Evolutionary conservation across 176 grass and related monocot species (phyloP), one percentile per base, ranked within the genome.

Genomic region (Pontederia paniculata): DNA sequence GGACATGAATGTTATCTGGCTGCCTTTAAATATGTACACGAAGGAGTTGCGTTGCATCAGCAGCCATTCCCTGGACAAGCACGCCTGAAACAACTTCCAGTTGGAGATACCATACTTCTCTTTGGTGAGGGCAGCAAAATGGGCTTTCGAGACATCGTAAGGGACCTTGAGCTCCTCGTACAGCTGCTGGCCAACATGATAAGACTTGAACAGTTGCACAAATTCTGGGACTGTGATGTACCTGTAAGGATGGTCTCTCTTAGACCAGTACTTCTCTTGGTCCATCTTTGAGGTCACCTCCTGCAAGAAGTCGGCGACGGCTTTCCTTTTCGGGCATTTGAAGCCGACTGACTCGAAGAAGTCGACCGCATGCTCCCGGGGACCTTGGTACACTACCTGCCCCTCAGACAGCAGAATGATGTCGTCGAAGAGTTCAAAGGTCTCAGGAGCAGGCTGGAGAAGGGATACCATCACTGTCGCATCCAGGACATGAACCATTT

Each of bases 361-460:
- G 0, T 89, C 80, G 44, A 89, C 21, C 41, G 83, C 57, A 44
- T 65, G 57, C 42, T 84, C 85, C 0, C 80, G 76, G 18, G 85
- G 80, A 57, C 85, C 85, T 23, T 84, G 80, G 31, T 89, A 89
- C 21, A 84, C 77, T 62, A 77, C 68, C 59, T 84, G 69, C 25
- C 85, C 85, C 66, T 89, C 85, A 12, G 85, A 77, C 0, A 89
- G 58, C 6, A 89, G 66, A 48, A 89, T 74, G 11, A 89, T 65
- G 12, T 89, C 85, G 23, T 84, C 85, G 42, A 89, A 89, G 8
- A 89, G 77, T 76, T 84, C 65, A 48, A 80, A 89, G 7, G 85
- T 89, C 80, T 89, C 85, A 1, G 85, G 85, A 0, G 85, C 80
- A 55, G 85, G 85, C 21, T 89, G 85, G 45, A 89, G 77, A 46